Evolutionary conservation across 164 flowering plant species (phyloP), one percentile per base, ranked within the genome.

Genomic region (Platanus orientalis): DNA sequence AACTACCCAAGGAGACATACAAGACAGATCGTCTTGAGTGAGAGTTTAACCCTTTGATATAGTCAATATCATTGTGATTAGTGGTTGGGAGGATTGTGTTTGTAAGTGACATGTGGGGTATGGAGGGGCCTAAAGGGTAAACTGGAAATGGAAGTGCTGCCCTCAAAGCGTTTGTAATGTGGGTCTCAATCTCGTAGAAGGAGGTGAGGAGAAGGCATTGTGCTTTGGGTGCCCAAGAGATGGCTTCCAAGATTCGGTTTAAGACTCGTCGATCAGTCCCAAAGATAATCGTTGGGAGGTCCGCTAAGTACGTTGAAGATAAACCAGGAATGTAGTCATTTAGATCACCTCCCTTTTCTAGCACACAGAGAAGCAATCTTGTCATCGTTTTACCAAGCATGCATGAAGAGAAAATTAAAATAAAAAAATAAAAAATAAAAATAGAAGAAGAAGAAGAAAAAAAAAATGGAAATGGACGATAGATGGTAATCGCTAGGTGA

Each of bases 291-390:
- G 76, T 20, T 12, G 78, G 78, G 28, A 83, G 65, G 57, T 83
- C 81, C 10, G 54, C 45, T 2, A 73, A 0, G 20, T 70, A 66
- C 0, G 56, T 76, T 17, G 78, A 5, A 19, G 80, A 32, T 20
- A 79, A n/a, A 56, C 84, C 87, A 0, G 87, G 83, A 4, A 82
- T 71, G 69, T 76, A 74, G 48, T 74, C 73, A 29, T 76, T 69
- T 0, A 7, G 17, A 58, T 78, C 78, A 0, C 75, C 64, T 62
- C 77, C 79, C 19, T 57, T n/a, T 16, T 71, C 79, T 67, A 27
- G 30, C 67, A 58, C 4, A 61, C n/a, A n/a, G n/a, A n/a, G n/a
- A n/a, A n/a, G n/a, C n/a, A n/a, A n/a, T n/a, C n/a, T n/a, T n/a
- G n/a, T n/a, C n/a, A n/a, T n/a, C n/a, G n/a, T n/a, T n/a, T n/a